Evolutionary conservation across 306 rosid species (phyloP).

Genomic region (Lathyrus sativus): DNA sequence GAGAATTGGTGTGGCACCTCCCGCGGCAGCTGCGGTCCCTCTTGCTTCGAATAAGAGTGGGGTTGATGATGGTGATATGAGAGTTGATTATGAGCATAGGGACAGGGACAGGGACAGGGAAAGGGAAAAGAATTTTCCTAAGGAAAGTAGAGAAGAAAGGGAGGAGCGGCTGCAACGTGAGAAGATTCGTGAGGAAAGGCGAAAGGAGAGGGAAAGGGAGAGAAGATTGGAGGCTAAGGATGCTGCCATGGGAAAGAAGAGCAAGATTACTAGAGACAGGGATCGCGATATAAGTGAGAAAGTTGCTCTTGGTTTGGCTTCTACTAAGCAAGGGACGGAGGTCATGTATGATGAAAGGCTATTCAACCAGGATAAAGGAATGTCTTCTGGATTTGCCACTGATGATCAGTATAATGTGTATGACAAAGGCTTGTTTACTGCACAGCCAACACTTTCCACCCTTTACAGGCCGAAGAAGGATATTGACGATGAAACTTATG

Average conservation of each 20-base stretch:
- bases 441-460: slow-evolving; percentile 85
- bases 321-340: slow-evolving; percentile 69
- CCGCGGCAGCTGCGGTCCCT: slow-evolving; percentile 51
- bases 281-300: slow-evolving; percentile 95
- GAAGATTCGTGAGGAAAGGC: slow-evolving; percentile 86
- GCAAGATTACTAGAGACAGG: slow-evolving; percentile 89
- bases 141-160: slow-evolving; percentile 72
- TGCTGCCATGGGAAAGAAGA: slow-evolving; percentile 89
- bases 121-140: slow-evolving; percentile 56
- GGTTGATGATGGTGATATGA: slow-evolving; percentile 53
- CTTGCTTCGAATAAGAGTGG: slow-evolving; percentile 50
- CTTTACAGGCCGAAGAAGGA: slow-evolving; percentile 90
- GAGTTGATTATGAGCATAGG: slow-evolving; percentile 63
- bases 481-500: slow-evolving; percentile 67
- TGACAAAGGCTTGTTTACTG: slow-evolving; percentile 77
- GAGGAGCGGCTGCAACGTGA: slow-evolving; percentile 70
- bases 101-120: slow-evolving; percentile 50
- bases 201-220: slow-evolving; percentile 90
- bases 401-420: slow-evolving; percentile 96
- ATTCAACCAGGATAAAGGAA: slow-evolving; percentile 93
- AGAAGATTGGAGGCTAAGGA: slow-evolving; percentile 92
- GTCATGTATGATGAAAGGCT: slow-evolving; percentile 91
- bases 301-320: slow-evolving; percentile 95
- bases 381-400: slow-evolving; percentile 80
- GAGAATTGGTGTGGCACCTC: slow-evolving; percentile 72